A percentile compares a stretch with the other conserved stretches of the same genome.
Evolutionary conservation across 352 stramenopile genomes (phyloP).

Genomic region (Aphanomyces euteiches): DNA sequence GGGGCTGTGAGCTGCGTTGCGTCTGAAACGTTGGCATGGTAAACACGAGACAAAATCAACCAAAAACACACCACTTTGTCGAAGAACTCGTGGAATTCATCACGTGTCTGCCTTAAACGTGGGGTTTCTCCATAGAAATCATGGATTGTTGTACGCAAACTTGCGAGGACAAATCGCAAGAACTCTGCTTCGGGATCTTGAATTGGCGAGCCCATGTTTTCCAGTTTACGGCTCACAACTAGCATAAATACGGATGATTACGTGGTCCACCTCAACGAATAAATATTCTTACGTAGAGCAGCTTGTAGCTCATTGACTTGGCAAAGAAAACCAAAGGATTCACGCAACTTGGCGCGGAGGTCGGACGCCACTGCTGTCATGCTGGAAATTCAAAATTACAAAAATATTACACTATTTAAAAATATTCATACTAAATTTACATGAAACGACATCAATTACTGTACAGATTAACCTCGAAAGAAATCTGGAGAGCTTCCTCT

Average conservation of each 20-base stretch:
- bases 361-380: background rate
- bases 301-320: constrained; percentile 23
- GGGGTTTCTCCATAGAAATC: background rate
- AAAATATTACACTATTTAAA: constrained; percentile 23
- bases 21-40: background rate
- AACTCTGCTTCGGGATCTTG: background rate
- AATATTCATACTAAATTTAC: background rate
- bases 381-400: constrained; percentile 6
- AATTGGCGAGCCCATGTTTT: background rate
- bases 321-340: constrained; percentile 16
- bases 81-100: constrained; percentile 7
- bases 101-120: background rate
- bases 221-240: constrained; percentile 12
- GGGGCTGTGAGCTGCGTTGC: background rate
- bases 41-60: background rate
- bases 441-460: too few relatives aligned
- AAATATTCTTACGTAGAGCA: constrained; percentile 6
- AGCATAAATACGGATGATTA: background rate
- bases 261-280: background rate
- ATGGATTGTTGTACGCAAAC: background rate
- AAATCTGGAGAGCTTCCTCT: background rate
- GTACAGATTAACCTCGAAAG: too few relatives aligned
- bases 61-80: constrained; percentile 10
- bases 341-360: background rate
- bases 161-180: constrained; percentile 20